phyloP scores from a whole-genome alignment of 257 asterid species.

The Salvia hispanica region DNA sequence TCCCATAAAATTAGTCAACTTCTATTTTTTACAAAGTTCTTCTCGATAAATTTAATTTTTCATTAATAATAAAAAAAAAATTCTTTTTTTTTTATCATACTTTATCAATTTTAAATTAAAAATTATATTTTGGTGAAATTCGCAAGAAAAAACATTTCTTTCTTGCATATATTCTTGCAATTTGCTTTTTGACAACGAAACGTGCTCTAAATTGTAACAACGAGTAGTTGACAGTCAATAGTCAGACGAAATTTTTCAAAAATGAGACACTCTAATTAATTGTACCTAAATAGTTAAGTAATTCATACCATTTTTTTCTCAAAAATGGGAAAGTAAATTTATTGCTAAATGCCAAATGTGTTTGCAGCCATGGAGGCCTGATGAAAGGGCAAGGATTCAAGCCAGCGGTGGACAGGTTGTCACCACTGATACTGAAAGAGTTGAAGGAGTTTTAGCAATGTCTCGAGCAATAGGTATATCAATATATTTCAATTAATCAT shows the following conservation, averaged over 20 bases:
- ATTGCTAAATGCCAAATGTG: not conserved
- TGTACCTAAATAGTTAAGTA: not conserved
- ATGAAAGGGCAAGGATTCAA: conserved; percentile 49
- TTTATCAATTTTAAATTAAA: too few species aligned
- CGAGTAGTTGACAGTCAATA: conserved; percentile 7
- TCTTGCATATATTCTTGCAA: not conserved
- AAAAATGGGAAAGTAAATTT: not conserved
- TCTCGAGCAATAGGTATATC: conserved; percentile 60
- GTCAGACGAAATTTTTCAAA: conserved; percentile 16
- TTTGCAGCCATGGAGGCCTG: conserved; percentile 52
- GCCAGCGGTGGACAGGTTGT: conserved; percentile 54
- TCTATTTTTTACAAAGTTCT: too few species aligned
- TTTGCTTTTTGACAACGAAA: not conserved
- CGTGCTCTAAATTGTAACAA: conserved; percentile 12
- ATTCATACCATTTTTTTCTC: not conserved
- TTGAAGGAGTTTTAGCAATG: conserved; percentile 66
- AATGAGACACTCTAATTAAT: not conserved
- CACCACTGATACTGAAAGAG: conserved; percentile 45
- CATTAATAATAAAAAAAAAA: too few species aligned
- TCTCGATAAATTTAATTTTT: too few species aligned
- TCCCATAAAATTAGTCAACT: too few species aligned
- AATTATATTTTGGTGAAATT: too few species aligned
- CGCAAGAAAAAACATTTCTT: not conserved
- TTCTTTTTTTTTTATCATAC: too few species aligned
- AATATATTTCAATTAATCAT: too few species aligned